phyloP scores from a whole-genome alignment of 2,329 filamentous ascomycete species.

The Cladosporium sp. region DNA sequence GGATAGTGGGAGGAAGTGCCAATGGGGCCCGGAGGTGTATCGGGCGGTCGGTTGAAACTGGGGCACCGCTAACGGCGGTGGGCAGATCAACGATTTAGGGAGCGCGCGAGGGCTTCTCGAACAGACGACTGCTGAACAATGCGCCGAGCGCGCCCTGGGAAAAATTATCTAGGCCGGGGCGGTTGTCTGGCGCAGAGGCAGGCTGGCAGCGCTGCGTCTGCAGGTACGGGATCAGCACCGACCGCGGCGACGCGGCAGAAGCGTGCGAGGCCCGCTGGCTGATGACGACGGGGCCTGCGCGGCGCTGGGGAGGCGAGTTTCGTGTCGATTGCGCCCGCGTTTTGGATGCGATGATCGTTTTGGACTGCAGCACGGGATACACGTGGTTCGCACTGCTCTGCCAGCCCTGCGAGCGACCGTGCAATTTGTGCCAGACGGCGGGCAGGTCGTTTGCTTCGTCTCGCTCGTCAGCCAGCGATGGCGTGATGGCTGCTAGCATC shows the following conservation, averaged over 20 bases:
- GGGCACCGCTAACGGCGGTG: background rate
- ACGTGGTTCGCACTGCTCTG: too few species aligned
- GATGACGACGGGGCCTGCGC: background rate
- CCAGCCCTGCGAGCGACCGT: too few species aligned
- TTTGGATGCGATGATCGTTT: background rate
- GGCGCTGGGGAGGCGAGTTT: constrained; percentile 5
- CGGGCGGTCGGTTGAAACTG: constrained; percentile 8
- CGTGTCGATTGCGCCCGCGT: background rate
- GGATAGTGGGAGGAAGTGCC: background rate
- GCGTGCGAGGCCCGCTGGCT: too few species aligned
- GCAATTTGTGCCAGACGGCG: too few species aligned
- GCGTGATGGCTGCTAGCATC: constrained; percentile 7
- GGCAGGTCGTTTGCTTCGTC: too few species aligned
- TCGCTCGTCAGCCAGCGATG: constrained; percentile 6
- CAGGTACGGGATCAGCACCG: constrained; percentile 10
- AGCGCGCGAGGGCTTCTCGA: background rate
- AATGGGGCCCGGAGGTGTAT: background rate
- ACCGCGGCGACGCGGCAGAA: constrained; percentile 5
- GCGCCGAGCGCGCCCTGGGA: background rate
- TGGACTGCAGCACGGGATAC: too few species aligned
- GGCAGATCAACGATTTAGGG: background rate
- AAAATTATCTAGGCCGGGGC: background rate
- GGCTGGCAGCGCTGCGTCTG: background rate
- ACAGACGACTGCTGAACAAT: background rate
- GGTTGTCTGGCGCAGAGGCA: background rate